Base-by-base conservation (phyloP, 2,329 filamentous ascomycete genomes). In the Fusarium annulatum region DNA sequence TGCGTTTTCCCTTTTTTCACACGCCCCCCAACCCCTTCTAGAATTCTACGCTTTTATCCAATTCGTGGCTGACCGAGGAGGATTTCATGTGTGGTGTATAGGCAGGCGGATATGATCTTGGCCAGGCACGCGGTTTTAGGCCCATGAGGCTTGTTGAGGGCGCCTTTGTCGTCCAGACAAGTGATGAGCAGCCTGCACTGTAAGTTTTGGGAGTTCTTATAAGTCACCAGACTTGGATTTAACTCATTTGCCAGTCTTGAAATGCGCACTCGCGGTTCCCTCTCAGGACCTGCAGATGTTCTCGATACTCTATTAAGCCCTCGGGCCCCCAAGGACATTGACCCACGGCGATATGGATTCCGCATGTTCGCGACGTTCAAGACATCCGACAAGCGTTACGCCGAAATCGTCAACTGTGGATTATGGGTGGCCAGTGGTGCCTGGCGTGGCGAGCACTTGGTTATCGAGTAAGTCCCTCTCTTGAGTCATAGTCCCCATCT, bases 361-460 rank as follows among this genome's bases (percentile, higher is more conserved):
- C 83, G 85, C 69, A 80, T 87, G 74, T 86, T 86, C 64, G 83
- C 85, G 65, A 85, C 84, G 23, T 84, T 87, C 80, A 86, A 87
- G 76, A 87, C 86, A 28, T 81, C 84, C 7, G 86, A 87, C 77
- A 83, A 85, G 75, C 82, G 86, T 36, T 87, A 87, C 72, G 81
- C 81, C 53, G 84, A 86, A 61, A 83, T 83, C 64, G 82, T 87
- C 30, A 87, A 87, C 76, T 86, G 84, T 75, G 85, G 85, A 9
- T 80, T 87, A 59, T 87, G 85, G 85, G 82, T 87, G 52, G 85
- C 85, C 11, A 86, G 85, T 76, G 85, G 85, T 55, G 84, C 86
- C 76, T 85, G 84, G 80, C 84, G 82, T 61, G 83, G 80, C 61
- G 80, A 84, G 28, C 84, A 86, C 74, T 79, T 86, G 63, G 81